Base-by-base conservation (phyloP, 257 asterid genomes). In the Leonotis leonurus region DNA sequence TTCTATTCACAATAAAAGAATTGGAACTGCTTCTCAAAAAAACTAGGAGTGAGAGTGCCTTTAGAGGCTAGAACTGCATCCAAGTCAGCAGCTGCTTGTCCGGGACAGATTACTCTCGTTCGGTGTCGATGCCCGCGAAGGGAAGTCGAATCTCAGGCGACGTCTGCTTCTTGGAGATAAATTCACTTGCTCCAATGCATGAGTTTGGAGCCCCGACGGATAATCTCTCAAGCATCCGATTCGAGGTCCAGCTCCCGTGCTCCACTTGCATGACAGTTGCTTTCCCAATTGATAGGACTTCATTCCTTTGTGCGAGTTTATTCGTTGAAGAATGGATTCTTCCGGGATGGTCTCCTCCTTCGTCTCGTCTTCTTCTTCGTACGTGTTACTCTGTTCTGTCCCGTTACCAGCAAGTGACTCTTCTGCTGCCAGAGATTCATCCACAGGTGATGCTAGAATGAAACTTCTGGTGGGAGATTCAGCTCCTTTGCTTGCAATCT, bases 161-260 rank as follows among this genome's bases (percentile, higher is more conserved):
- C 65, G 58, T 25, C 62, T 67, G 40, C 86, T 88, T 70, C 87
- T 86, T 5, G 95, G 95, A 13, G 97, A 88, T 49, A 88, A 52
- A 17, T 78, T 81, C 12, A 78, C 95, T 70, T 81, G 83, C 72
- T 83, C 95, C 25, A 90, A 60, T 5, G 90, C 97, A 9, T 81
- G 95, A 53, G 75, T 75, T 50, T 90, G 96, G 10, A 90, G 85
- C 64, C 85, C 85, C 0, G 90, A 73, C 0, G 96, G 97, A 50
- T 87, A 90, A 8, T 90, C 96, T 60, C 97, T 75, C 67, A 90
- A 63, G 60, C 92, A 87, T 2, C 97, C 94, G 0, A 90, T 90
- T 17, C 97, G 69, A 0, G 97, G 97, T 11, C 97, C 97, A 1
- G 96, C 97, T 39, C 97, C 97, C 0, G 96, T 87, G 65, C 96